Evolutionary conservation across 306 rosid species (phyloP), one percentile per base, ranked within the genome.

Genomic region (Casuarina glauca): DNA sequence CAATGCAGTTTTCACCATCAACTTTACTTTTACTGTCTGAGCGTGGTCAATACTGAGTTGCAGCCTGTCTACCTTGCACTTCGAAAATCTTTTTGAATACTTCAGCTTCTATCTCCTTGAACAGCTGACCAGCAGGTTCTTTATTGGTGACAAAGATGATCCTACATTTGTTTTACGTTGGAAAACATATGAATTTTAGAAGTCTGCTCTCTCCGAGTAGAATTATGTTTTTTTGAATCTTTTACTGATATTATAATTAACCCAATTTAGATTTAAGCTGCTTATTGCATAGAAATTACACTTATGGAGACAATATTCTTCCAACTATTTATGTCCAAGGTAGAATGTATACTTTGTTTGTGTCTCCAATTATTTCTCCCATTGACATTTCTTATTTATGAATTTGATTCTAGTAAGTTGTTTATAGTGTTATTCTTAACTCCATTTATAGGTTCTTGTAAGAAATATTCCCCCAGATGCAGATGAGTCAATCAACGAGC

Each of bases 381-480:
- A 62, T 32, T 62, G 4, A 9, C 69, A 36, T 61, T 61, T 20
- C 75, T 51, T 48, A 32, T 64, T 52, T 57, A 6, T n/a, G 20
- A 42, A 41, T 69, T 75, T 44, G 43, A 75, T n/a, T 70, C 32
- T 39, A 64, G 48, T 17, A 44, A 26, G 41, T 64, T 12, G 11
- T 53, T 83, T 60, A 46, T 26, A 74, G 75, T 67, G 52, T 43
- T 63, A 54, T 78, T 75, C 69, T 73, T 42, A 67, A 44, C 55
- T 55, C 74, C 63, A 69, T 73, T 78, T 58, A 41, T 77, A 94
- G 98, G 98, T 94, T 57, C 86, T 94, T 9, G 94, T 92, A 78
- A 94, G 90, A 81, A 94, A 90, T 79, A 94, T 92, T 79, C 98
- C 98, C 49, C 92, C 91, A 52, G 97, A 94, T 86, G 79, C 90